Conservation (phyloP, 257 asterid species). For the Petunia secreta region DNA sequence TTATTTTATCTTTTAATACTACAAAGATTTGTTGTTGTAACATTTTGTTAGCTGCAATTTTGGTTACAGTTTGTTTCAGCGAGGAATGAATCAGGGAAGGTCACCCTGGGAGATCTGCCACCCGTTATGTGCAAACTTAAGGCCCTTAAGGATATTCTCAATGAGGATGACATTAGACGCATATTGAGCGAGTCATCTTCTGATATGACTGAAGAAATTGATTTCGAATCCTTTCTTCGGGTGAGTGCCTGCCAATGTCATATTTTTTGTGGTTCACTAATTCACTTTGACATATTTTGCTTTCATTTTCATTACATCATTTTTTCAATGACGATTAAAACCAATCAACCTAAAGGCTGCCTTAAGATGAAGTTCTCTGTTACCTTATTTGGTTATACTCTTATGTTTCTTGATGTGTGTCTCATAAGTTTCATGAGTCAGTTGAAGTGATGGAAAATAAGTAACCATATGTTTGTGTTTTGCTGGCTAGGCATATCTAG, state of each 20-base stretch:
- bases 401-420: background rate
- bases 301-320: background rate
- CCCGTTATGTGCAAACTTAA: constrained; percentile 59
- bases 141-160: constrained; percentile 44
- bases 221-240: constrained; percentile 70
- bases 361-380: background rate
- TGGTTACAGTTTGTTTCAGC: constrained; percentile 50
- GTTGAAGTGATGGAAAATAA: background rate
- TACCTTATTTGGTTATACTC: background rate
- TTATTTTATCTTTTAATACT: no score
- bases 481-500: constrained; percentile 50
- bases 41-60: constrained; percentile 9
- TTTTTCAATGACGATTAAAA: background rate
- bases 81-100: constrained; percentile 50
- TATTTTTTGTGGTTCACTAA: background rate
- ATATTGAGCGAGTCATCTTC: constrained; percentile 49
- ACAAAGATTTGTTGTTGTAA: constrained; percentile 1
- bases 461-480: background rate
- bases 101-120: constrained; percentile 54
- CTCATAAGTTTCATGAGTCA: background rate
- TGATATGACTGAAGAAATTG: constrained; percentile 51
- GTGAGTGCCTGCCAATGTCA: constrained; percentile 34
- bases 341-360: background rate
- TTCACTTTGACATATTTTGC: background rate
- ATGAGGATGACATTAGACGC: constrained; percentile 53